These are phyloP conservation scores for Carex parvula DNA, from an alignment of 176 grass and related monocot genomes.

Conservation along the genomic window DNA sequence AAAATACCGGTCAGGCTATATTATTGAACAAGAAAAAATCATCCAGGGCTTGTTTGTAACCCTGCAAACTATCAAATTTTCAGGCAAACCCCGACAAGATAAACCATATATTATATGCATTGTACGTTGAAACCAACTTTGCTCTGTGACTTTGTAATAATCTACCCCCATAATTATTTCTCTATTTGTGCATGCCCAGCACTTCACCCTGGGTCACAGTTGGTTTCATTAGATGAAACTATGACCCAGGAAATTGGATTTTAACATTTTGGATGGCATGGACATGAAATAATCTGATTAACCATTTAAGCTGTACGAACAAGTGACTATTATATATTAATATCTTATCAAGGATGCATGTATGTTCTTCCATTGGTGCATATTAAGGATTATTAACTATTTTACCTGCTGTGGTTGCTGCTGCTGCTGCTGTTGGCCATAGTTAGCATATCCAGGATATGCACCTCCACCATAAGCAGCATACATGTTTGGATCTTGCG, in stretches of 20 bases:
- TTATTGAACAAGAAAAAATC: not conserved
- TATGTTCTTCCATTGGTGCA: not conserved
- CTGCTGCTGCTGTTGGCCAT: constrained; percentile 58
- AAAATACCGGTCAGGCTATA: not conserved
- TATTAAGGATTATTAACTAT: not conserved
- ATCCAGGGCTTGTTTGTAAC: not conserved
- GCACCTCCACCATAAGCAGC: constrained; percentile 66
- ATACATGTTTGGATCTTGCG: constrained; percentile 92
- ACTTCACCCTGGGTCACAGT: not conserved
- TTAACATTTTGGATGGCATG: not conserved
- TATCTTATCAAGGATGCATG: not conserved
- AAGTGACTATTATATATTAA: not conserved
- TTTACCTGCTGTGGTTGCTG: constrained; percentile 51
- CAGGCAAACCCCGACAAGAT: no score
- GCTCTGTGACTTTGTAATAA: not conserved
- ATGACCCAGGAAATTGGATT: not conserved
- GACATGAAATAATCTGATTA: not conserved
- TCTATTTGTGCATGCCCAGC: not conserved
- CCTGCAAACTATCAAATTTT: no score
- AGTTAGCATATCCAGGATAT: constrained; percentile 77
- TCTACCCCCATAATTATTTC: not conserved
- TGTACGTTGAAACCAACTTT: not conserved
- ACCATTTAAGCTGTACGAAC: not conserved
- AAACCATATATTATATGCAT: no score
- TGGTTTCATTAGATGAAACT: not conserved